Evolutionary conservation across 805 yeast species (phyloP), one percentile per base, ranked within the genome.

Genomic region (Yarrowia keelungensis): DNA sequence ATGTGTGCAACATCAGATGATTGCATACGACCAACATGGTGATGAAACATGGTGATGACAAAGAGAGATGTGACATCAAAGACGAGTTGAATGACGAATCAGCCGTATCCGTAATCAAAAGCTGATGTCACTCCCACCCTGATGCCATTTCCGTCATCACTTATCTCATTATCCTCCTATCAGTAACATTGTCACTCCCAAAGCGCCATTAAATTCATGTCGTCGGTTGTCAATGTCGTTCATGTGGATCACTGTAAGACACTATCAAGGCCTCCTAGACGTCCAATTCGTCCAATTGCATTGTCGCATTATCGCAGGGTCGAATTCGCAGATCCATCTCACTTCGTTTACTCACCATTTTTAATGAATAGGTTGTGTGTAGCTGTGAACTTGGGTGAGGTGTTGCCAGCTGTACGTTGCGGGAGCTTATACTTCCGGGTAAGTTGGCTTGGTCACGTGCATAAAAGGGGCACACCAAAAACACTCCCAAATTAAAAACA

Each of bases 331-430:
- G 36, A 14, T 38, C 14, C 16, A 14, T 19, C 45, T 3, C 35
- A 16, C 32, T 15, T 9, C 39, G 43, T 53, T 32, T 59, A 59
- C 65, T 59, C 51, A 59, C 65, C 65, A 59, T 59, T 59, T 59
- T 59, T 43, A 59, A 43, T 59, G 41, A 59, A 45, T 59, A 39
- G 42, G 65, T 59, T 45, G 65, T 59, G 51, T 43, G 65, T 56
- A 45, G 51, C 51, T 43, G 51, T 45, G 65, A 45, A 43, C 35
- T 43, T 35, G 51, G 35, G 51, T 35, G 65, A 43, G 65, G 65
- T 59, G 65, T 35, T 59, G 65, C 32, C 65, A 59, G 65, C 51
- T 59, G 65, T 43, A 59, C 65, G 42, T 59, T 59, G 42, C 42
- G 50, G 41, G 51, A 32, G 65, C 65, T 1, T 14, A 16, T 16